These are phyloP conservation scores for Lactifluus hygrophoroides DNA, from an alignment of 768 basidiomycete species.

Conservation along the genomic window DNA sequence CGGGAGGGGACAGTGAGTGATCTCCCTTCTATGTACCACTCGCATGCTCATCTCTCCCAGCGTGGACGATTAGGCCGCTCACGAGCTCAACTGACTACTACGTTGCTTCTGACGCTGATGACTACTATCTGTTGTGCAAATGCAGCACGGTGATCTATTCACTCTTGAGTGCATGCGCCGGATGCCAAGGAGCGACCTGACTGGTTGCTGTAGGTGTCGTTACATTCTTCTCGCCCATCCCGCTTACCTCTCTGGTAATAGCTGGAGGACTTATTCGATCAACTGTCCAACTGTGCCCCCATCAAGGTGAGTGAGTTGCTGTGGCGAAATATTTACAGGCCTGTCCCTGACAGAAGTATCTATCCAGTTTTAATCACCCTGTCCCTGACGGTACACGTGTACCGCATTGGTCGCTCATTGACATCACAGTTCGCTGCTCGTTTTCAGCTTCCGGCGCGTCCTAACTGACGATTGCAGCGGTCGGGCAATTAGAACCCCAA, in stretches of 20 bases:
- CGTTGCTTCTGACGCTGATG: too few relatives aligned
- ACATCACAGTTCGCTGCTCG: not conserved
- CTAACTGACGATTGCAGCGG: not conserved
- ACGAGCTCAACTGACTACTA: too few relatives aligned
- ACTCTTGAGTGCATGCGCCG: not conserved
- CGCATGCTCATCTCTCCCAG: too few relatives aligned
- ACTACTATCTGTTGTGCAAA: not conserved
- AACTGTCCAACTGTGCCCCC: too few relatives aligned
- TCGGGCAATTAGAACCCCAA: not conserved
- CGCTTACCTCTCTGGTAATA: not conserved
- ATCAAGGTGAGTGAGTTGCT: too few relatives aligned
- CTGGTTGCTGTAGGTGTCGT: not conserved
- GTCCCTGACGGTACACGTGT: constrained; percentile 5
- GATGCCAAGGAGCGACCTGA: not conserved
- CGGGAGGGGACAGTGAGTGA: too few relatives aligned
- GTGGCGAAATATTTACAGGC: not conserved
- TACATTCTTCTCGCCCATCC: not conserved
- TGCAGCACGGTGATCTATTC: not conserved
- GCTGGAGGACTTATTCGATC: not conserved
- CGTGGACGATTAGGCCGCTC: too few relatives aligned
- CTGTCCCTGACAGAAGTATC: not conserved
- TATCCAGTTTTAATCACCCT: not conserved
- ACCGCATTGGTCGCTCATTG: not conserved
- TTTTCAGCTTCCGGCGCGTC: not conserved
- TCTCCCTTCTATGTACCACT: not conserved